Evolutionary conservation across 306 rosid genomes (phyloP), one percentile per base, ranked within the genome.

Genomic region (Elaeagnus macrophylla): DNA sequence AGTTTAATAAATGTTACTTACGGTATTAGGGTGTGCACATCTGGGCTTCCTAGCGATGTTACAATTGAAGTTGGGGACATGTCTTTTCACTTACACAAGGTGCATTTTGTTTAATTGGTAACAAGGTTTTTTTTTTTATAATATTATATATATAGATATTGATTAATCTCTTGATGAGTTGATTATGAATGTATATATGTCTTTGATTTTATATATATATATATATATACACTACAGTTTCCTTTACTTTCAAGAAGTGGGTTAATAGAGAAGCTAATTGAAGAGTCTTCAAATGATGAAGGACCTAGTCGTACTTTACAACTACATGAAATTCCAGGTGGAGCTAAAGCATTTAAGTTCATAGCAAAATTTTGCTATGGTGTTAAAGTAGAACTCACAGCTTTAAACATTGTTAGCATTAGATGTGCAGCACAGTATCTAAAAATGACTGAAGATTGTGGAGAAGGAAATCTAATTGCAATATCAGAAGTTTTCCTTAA

Each of bases 51-150:
- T 8, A 93, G 96, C 68, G 99, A 93, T 71, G 61, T 93, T 41
- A 67, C 77, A 59, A 95, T 93, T 70, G 96, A 93, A 74, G 95
- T 87, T 68, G 95, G 77, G 41, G 96, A 87, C 61, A 93, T 87
- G 95, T 82, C 96, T 51, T 93, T 93, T 64, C 99, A 93, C 73
- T 96, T 93, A 49, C 99, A 93, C 77, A 93, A 93, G 99, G 99
- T 84, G 67, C 15, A 8, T 8, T 50, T 39, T 6, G 39, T 8
- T 64, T 35, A 68, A 25, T 25, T 25, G 32, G 4, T 25, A 25
- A 1, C 32, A 25, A 25, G 32, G 4, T 2, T 25, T 25, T 25
- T 25, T n/a, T n/a, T n/a, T n/a, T n/a, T n/a, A n/a, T n/a, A n/a
- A n/a, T n/a, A n/a, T n/a, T n/a, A n/a, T n/a, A n/a, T n/a, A n/a